Evolutionary conservation across 306 rosid species (phyloP), one percentile per base, ranked within the genome.

Genomic region (Cucumis sativus): DNA sequence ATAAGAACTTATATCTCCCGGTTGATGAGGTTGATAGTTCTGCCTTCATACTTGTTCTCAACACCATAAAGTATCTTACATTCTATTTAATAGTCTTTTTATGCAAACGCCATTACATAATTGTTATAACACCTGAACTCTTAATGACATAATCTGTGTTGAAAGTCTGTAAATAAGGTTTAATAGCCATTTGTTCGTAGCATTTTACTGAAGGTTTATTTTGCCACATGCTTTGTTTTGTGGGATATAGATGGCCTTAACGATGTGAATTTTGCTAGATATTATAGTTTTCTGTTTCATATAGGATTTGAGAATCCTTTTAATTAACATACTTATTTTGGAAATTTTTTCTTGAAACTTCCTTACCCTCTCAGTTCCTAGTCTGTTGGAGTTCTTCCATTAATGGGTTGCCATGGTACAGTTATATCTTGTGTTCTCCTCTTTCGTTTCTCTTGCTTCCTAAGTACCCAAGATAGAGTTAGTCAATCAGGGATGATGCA

Each of bases 11-110:
- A 40, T 69, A 84, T 77, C 81, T 70, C 68, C 81, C 86, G 16
- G 78, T 83, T 80, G 74, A 83, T 23, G 88, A 83, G 95, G 95
- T 87, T 74, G 16, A 73, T 58, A 39, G 18, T 78, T 41, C 18
- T 75, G 49, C 67, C 13, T 55, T 41, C 37, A 35, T 57, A 55
- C 68, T 57, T 20, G 35, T 8, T 57, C 39, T 37, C 12, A 59
- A 21, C 41, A 25, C 25, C 60, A 72, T 8, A 30, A 51, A 25
- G 25, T 15, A 28, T 72, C 76, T 28, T 71, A 49, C 23, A 49
- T 51, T 70, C 23, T 71, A 28, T 18, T 71, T 25, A 13, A 33
- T 21, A 28, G 61, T 51, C 61, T 70, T 47, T 70, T 70, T 25
- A 28, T 21, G 51, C 39, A 45, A 15, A 69, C 25, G 23, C 3